These are phyloP conservation scores for Pseudocercospora fijiensis DNA, from an alignment of 2,329 filamentous ascomycete genomes.

Conservation along the genomic window DNA sequence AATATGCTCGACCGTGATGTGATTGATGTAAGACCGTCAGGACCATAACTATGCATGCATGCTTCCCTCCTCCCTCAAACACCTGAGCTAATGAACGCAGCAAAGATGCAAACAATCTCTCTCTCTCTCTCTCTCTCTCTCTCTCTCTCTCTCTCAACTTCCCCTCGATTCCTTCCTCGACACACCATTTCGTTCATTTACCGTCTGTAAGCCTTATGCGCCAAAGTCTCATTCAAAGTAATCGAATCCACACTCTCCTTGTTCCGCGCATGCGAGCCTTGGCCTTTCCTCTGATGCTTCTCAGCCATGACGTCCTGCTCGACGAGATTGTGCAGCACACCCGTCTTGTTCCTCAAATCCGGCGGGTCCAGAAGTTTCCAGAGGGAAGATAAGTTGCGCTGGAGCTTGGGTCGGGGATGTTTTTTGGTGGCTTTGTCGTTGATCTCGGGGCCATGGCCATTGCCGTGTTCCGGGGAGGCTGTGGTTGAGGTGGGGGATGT, in stretches of 20 bases:
- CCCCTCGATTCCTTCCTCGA: too few relatives aligned
- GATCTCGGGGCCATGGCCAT: neutral
- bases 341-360: constrained; percentile 17
- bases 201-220: neutral
- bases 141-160: too few relatives aligned
- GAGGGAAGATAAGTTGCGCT: constrained; percentile 15
- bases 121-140: too few relatives aligned
- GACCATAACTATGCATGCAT: neutral
- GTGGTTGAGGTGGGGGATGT: neutral
- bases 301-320: neutral
- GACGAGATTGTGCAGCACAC: constrained; percentile 19
- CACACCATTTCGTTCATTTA: neutral
- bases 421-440: constrained; percentile 7
- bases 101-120: neutral
- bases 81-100: neutral
- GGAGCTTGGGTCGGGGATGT: constrained; percentile 15
- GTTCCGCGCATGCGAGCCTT: neutral
- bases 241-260: neutral
- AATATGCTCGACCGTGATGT: neutral
- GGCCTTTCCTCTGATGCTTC: neutral
- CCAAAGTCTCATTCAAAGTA: neutral
- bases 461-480: neutral
- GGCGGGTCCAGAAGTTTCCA: constrained; percentile 24
- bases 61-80: neutral
- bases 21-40: neutral